Evolutionary conservation across 345 rosid species (phyloP).

Genomic region (Sonneratia caseolaris): DNA sequence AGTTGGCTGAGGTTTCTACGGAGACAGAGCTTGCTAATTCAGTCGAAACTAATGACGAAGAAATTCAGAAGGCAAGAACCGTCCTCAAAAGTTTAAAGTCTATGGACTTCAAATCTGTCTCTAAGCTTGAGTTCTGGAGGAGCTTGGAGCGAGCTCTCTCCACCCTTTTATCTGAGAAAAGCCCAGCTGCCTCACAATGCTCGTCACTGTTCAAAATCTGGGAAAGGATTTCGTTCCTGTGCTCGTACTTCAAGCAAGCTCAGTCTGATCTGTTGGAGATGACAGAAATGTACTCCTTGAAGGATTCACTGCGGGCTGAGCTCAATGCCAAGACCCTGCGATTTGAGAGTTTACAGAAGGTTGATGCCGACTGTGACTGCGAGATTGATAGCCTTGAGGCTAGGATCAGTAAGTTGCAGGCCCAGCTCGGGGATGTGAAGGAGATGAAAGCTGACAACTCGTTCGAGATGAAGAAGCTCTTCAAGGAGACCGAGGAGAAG

Average conservation of each 20-base stretch:
- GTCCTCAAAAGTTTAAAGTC: constrained; percentile 16
- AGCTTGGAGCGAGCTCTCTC: constrained; percentile 13
- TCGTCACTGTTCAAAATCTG: constrained; percentile 10
- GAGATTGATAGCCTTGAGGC: constrained; percentile 12
- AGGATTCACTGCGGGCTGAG: constrained; percentile 15
- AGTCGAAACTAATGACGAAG: constrained; percentile 12
- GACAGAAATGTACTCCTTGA: constrained; percentile 6
- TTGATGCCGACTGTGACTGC: constrained; percentile 6
- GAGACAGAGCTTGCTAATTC: constrained; percentile 14
- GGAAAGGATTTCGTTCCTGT: constrained; percentile 16
- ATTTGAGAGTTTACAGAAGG: constrained; percentile 17
- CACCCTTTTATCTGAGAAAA: constrained; percentile 14
- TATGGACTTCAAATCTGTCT: constrained; percentile 15
- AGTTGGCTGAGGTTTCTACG: constrained; percentile 16
- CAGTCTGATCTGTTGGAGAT: constrained; percentile 10
- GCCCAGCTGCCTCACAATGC: constrained; percentile 1
- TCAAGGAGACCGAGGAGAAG: constrained; percentile 21
- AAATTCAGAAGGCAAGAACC: constrained; percentile 12
- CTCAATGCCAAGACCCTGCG: constrained; percentile 10
- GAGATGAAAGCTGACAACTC: constrained; percentile 14
- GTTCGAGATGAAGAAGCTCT: constrained; percentile 16
- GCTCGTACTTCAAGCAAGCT: constrained; percentile 15
- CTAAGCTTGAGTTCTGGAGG: constrained; percentile 10
- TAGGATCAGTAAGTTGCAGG: constrained; percentile 12
- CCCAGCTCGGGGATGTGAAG: constrained; percentile 13